Percentiles rank a stretch among this genome's conserved stretches.
Conservation (phyloP, 164 flowering plant species). For the Platanus orientalis region DNA sequence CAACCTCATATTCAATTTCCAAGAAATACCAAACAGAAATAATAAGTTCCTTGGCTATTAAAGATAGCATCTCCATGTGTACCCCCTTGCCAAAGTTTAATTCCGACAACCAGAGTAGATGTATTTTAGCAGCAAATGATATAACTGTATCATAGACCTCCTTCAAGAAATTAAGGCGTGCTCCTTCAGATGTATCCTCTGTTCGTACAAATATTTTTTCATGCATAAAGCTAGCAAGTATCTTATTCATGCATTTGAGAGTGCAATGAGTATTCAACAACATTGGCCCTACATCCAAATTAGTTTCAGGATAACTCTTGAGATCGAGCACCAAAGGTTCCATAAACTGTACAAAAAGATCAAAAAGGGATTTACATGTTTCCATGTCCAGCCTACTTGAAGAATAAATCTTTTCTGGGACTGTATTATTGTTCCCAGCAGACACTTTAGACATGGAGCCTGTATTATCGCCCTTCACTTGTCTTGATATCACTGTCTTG, state of each 20-base stretch:
- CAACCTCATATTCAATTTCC: constrained; percentile 76
- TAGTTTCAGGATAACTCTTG: constrained; percentile 23
- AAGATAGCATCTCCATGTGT: constrained; percentile 18
- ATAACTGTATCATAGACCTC: constrained; percentile 30
- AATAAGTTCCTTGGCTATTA: constrained; percentile 50
- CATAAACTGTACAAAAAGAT: constrained; percentile 60
- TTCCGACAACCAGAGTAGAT: constrained; percentile 20
- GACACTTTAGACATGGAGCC: constrained; percentile 4
- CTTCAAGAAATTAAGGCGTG: constrained; percentile 55
- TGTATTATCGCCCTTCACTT: constrained; percentile 11
- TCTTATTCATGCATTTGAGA: constrained; percentile 46
- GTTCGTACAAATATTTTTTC: constrained; percentile 56
- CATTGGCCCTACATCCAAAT: constrained; percentile 23
- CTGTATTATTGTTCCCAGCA: constrained; percentile 6
- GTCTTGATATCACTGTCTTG: constrained; percentile 16
- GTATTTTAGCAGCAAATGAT: constrained; percentile 35
- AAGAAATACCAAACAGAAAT: constrained; percentile 43
- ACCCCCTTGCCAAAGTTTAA: constrained; percentile 12
- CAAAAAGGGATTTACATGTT: constrained; percentile 55
- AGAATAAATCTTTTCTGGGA: constrained; percentile 14
- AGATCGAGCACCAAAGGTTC: constrained; percentile 58
- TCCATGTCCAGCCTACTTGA: constrained; percentile 38
- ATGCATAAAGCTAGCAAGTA: constrained; percentile 44
- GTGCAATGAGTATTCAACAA: constrained; percentile 29
- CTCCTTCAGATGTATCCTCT: constrained; percentile 70